These are phyloP conservation scores for Diospyros lotus DNA, from an alignment of 148 eudicot genomes.

Conservation along the genomic window DNA sequence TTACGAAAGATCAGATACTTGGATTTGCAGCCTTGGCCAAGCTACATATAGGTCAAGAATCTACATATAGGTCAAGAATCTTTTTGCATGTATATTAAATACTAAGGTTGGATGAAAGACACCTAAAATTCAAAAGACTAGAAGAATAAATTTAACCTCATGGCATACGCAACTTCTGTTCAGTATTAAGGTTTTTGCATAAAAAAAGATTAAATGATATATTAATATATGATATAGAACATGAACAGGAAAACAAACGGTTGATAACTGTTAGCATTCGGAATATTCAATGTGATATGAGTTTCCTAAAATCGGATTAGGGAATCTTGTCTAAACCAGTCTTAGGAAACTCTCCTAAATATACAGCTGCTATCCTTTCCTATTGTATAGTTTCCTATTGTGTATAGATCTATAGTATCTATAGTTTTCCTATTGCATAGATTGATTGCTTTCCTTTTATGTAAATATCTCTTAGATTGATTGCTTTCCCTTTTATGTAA, in stretches of 20 bases:
- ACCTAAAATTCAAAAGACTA: neutral
- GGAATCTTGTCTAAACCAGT: too few species aligned
- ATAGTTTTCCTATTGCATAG: too few species aligned
- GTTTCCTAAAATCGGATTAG: too few species aligned
- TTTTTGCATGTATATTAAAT: neutral
- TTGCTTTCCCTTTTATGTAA: too few species aligned
- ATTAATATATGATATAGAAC: neutral
- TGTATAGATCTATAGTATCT: too few species aligned
- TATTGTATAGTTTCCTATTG: too few species aligned
- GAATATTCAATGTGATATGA: too few species aligned
- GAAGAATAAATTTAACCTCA: neutral
- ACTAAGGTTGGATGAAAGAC: neutral
- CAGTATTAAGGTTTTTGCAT: neutral
- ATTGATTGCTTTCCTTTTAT: too few species aligned
- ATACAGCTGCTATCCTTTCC: too few species aligned
- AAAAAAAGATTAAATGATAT: neutral
- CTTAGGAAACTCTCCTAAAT: too few species aligned
- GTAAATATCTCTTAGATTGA: too few species aligned
- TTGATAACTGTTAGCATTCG: too few species aligned
- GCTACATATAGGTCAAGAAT: conserved; percentile 2
- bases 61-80: neutral
- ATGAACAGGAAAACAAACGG: neutral
- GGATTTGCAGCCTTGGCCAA: neutral
- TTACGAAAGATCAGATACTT: neutral
- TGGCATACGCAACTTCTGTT: neutral